These are phyloP conservation scores for Plicaturopsis crispa DNA, from an alignment of 768 basidiomycete genomes.

Conservation along the genomic window DNA sequence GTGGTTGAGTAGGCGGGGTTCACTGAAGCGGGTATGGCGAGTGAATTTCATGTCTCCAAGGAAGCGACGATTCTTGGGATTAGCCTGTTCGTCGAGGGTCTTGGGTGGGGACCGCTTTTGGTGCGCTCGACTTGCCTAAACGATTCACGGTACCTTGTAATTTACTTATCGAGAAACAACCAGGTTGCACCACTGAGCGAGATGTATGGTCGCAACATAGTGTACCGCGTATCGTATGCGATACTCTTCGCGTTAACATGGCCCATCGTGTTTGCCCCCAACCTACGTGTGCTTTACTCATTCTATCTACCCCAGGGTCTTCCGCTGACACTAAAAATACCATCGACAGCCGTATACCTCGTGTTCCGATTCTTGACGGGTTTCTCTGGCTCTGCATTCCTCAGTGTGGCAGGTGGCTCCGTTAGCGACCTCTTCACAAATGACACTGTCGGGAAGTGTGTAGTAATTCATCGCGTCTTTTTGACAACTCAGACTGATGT, in stretches of 20 bases:
- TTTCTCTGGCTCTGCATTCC: slow-evolving; percentile 31
- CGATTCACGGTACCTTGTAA: slow-evolving; percentile 28
- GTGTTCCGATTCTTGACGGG: slow-evolving; percentile 37
- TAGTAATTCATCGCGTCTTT: slow-evolving; percentile 5
- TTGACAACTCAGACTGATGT: background rate
- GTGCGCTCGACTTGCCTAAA: slow-evolving; percentile 25
- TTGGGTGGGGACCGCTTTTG: slow-evolving; percentile 27
- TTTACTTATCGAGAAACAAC: slow-evolving; percentile 15
- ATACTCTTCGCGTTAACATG: slow-evolving; percentile 59
- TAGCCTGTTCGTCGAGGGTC: slow-evolving; percentile 28
- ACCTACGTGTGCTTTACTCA: slow-evolving; percentile 38
- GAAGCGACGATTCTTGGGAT: background rate
- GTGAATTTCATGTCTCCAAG: background rate
- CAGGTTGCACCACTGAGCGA: slow-evolving; percentile 36
- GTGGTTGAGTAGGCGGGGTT: slow-evolving; percentile 39
- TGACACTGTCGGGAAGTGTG: slow-evolving; percentile 51
- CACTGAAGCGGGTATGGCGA: slow-evolving; percentile 41
- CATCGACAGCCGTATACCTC: slow-evolving; percentile 45
- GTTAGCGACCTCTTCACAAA: slow-evolving; percentile 36
- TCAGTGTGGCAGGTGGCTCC: slow-evolving; percentile 33
- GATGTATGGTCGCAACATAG: slow-evolving; percentile 55
- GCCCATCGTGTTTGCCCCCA: slow-evolving; percentile 67
- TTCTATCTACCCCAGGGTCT: background rate
- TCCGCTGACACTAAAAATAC: background rate
- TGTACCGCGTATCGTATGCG: slow-evolving; percentile 56